phyloP scores from a whole-genome alignment of 345 rosid species.

The Pistacia integerrima region DNA sequence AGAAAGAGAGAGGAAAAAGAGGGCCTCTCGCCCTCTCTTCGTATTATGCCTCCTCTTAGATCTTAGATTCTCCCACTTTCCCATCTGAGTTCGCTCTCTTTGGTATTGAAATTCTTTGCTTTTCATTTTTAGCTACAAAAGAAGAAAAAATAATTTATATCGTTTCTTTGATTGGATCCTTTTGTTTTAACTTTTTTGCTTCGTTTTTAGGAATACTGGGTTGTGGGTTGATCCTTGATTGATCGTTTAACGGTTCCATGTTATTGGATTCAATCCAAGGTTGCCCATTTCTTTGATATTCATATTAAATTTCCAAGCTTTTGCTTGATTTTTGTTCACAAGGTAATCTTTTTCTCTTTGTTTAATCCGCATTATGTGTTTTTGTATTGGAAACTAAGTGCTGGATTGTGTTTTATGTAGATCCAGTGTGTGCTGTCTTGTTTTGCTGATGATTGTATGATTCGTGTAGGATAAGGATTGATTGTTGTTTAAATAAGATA shows the following conservation, averaged over 20 bases:
- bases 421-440: conserved; percentile 23
- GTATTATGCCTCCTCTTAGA: conserved; percentile 45
- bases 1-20: conserved; percentile 38
- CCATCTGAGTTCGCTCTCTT: conserved; percentile 37
- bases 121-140: neutral
- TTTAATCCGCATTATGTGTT: conserved; percentile 44
- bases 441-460: conserved; percentile 11
- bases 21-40: conserved; percentile 66
- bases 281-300: conserved; percentile 32
- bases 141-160: too few relatives aligned
- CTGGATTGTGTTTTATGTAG: conserved; percentile 26
- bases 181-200: conserved; percentile 14
- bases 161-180: conserved; percentile 30
- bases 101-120: conserved; percentile 21
- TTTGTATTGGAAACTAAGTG: conserved; percentile 21
- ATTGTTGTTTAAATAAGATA: neutral
- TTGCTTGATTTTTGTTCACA: conserved; percentile 17
- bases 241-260: conserved; percentile 36
- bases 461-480: conserved; percentile 3
- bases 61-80: conserved; percentile 37
- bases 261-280: conserved; percentile 51
- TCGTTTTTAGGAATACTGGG: conserved; percentile 44
- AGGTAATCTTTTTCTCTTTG: conserved; percentile 40
- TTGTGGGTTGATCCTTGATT: conserved; percentile 48
- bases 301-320: conserved; percentile 32